These are phyloP conservation scores for Lachnellula hyalina DNA, from an alignment of 2,329 filamentous ascomycete species.

Conservation along the genomic window DNA sequence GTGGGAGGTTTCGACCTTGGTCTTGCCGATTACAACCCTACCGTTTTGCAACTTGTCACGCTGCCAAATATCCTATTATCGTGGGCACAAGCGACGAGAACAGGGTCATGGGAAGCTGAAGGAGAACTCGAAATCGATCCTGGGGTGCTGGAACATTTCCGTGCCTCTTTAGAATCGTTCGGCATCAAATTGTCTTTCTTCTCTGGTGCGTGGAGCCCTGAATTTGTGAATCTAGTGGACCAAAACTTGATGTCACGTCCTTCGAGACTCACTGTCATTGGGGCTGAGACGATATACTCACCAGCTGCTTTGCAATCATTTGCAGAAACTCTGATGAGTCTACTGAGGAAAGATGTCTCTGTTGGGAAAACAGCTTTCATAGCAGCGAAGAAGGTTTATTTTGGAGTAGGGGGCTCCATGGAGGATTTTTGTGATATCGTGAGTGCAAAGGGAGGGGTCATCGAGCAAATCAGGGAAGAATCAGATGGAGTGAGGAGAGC, in stretches of 20 bases:
- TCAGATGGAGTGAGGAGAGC: constrained; percentile 56
- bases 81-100: constrained; percentile 41
- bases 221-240: constrained; percentile 54
- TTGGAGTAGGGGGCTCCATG: constrained; percentile 77
- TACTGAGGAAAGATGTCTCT: constrained; percentile 41
- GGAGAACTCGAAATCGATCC: constrained; percentile 30
- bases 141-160: constrained; percentile 55
- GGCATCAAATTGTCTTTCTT: constrained; percentile 59
- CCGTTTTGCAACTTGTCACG: constrained; percentile 72
- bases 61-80: constrained; percentile 71
- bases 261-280: constrained; percentile 50
- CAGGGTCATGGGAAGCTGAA: constrained; percentile 24
- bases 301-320: constrained; percentile 66
- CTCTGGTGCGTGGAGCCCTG: constrained; percentile 68
- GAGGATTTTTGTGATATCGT: constrained; percentile 63
- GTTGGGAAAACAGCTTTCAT: constrained; percentile 50
- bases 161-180: constrained; percentile 42
- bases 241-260: constrained; percentile 24
- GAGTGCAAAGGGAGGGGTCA: constrained; percentile 41
- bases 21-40: constrained; percentile 74
- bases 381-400: constrained; percentile 75
- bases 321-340: constrained; percentile 56
- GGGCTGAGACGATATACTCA: constrained; percentile 80
- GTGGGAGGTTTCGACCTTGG: constrained; percentile 48
- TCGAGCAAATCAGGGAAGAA: constrained; percentile 52